These are phyloP conservation scores for Colletotrichum echinochloae DNA, from an alignment of 2,329 filamentous ascomycete genomes.

Conservation along the genomic window DNA sequence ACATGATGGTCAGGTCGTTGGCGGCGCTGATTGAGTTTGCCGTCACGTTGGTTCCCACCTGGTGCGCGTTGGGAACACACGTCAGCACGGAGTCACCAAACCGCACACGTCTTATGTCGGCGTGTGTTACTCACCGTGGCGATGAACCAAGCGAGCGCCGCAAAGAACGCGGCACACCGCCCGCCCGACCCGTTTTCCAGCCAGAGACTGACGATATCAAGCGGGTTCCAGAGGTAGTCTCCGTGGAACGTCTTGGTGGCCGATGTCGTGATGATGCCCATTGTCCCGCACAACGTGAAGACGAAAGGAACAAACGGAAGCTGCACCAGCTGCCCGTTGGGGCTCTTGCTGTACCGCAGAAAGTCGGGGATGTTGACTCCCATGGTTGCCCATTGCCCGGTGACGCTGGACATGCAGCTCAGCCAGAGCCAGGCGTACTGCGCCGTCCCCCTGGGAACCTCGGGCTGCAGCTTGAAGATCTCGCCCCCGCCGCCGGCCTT, in stretches of 20 bases:
- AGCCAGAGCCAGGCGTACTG: conserved; percentile 39
- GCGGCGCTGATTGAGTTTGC: conserved; percentile 67
- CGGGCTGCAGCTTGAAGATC: conserved; percentile 39
- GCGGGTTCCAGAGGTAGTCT: conserved; percentile 61
- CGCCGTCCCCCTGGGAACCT: conserved; percentile 26
- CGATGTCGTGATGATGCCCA: conserved; percentile 67
- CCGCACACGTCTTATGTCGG: background rate
- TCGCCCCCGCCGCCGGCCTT: conserved; percentile 41
- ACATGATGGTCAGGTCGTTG: conserved; percentile 67
- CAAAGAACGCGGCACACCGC: conserved; percentile 59
- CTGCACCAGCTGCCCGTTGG: conserved; percentile 41
- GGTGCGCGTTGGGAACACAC: background rate
- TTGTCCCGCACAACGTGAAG: conserved; percentile 56
- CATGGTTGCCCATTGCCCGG: conserved; percentile 47
- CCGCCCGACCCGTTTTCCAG: conserved; percentile 55
- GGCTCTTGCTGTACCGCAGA: conserved; percentile 47
- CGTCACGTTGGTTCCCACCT: conserved; percentile 66
- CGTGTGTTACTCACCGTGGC: conserved; percentile 53
- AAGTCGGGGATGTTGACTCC: conserved; percentile 62
- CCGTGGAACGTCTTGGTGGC: conserved; percentile 60
- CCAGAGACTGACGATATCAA: conserved; percentile 60
- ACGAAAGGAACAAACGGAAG: conserved; percentile 60
- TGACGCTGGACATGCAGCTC: conserved; percentile 39
- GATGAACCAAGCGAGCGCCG: conserved; percentile 64
- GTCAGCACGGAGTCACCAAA: background rate